Evolutionary conservation across 768 basidiomycete genomes (phyloP), one percentile per base, ranked within the genome.

Genomic region (Suillus paluster): DNA sequence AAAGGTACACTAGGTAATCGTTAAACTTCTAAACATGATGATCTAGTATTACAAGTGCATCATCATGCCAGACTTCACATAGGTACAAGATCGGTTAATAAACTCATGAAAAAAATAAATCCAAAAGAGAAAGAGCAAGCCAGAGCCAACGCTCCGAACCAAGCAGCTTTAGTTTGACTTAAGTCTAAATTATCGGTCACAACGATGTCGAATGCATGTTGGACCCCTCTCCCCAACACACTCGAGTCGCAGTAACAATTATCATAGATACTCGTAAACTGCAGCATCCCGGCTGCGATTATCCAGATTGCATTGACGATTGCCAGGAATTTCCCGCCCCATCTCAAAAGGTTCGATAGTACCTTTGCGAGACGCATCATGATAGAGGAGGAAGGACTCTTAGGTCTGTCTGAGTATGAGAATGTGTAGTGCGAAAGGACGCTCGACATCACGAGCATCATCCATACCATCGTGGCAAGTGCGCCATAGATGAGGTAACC

Each of bases 61-160:
- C 1, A n/a, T 30, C 10, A 11, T 33, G 19, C 11, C 19, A 49
- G 17, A 33, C 19, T 11, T 50, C 30, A 50, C 33, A 50, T n/a
- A 50, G 49, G 49, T 50, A 50, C 49, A 12, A 50, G 49, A 50
- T 50, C 49, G 14, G 49, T 50, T 7, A 50, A 50, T 30, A 50
- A n/a, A 50, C 11, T 50, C 49, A 50, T 50, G 11, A 30, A 50
- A 50, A 30, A 50, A 34, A 50, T 50, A 19, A 50, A 50, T 12
- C 49, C 49, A 19, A 50, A 33, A n/a, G 19, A 30, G 5, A 11
- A 7, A 12, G 49, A 4, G 9, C 49, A 27, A n/a, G 10, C 71
- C 4, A 81, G 67, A 12, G 60, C 65, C 0, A 78, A 69, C 1
- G 73, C 81, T 0, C 80, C 78, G 44, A 76, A 71, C 81, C 81